Evolutionary conservation across 345 rosid genomes (phyloP).

Genomic region (Eucalyptus regnans): DNA sequence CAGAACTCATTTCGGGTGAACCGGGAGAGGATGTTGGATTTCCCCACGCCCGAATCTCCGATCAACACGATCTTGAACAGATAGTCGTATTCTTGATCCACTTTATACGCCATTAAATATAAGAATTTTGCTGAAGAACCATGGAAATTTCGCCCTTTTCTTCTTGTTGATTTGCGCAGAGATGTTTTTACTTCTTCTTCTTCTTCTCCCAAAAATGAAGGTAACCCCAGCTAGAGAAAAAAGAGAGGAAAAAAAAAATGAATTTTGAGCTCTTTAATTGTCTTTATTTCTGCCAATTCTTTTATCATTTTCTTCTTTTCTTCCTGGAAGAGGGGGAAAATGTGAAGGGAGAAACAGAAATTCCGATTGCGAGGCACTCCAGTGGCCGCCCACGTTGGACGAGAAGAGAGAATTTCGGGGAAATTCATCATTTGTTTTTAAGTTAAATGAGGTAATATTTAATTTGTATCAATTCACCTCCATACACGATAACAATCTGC

Average conservation of each 20-base stretch:
- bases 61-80: constrained; percentile 56
- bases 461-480: not conserved
- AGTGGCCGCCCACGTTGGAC: not conserved
- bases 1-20: constrained; percentile 59
- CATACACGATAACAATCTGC: not conserved
- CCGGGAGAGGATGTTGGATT: constrained; percentile 62
- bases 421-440: not conserved
- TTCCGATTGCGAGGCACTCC: not conserved
- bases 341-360: not conserved
- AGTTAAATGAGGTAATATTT: not conserved
- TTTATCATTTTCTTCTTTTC: not conserved
- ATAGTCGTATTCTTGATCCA: constrained; percentile 57
- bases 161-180: not conserved
- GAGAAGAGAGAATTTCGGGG: not conserved
- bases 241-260: fast-evolving
- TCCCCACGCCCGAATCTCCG: constrained; percentile 67
- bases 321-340: not conserved
- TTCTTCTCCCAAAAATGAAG: not conserved
- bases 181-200: not conserved
- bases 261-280: not conserved
- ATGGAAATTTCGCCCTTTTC: not conserved
- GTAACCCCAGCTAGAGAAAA: not conserved
- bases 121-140: not conserved
- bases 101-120: constrained; percentile 43
- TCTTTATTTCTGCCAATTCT: not conserved